These are phyloP conservation scores for Pseudozyma sp. DNA, from an alignment of 1,284 basidiomycete genomes.

Conservation along the genomic window DNA sequence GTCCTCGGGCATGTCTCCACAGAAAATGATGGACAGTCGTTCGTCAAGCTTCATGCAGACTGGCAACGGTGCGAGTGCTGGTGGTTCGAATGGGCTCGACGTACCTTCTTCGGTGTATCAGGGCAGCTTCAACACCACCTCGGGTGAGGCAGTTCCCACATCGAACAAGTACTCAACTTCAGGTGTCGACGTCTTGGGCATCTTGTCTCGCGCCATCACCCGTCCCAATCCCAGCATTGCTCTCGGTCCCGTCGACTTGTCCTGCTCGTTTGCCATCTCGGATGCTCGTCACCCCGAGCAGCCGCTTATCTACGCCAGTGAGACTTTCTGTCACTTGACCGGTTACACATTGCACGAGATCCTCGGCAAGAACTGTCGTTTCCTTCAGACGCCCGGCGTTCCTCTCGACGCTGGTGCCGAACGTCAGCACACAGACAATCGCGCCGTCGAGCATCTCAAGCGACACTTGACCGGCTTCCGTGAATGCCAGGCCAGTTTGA, in stretches of 20 bases:
- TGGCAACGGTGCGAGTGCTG: neutral
- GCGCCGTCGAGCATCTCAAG: conserved; percentile 74
- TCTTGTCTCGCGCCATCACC: conserved; percentile 81
- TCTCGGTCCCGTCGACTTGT: conserved; percentile 90
- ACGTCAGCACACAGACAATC: conserved; percentile 77
- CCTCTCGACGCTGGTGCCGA: conserved; percentile 76
- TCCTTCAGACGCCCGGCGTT: conserved; percentile 80
- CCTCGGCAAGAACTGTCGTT: conserved; percentile 67
- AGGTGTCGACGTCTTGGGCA: conserved; percentile 87
- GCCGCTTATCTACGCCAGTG: conserved; percentile 89
- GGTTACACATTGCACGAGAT: conserved; percentile 77
- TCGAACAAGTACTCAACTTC: conserved; percentile 79
- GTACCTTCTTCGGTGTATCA: conserved; percentile 31
- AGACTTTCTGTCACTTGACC: conserved; percentile 82
- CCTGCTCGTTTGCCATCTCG: conserved; percentile 87
- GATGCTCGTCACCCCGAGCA: conserved; percentile 83
- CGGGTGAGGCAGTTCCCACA: conserved; percentile 36
- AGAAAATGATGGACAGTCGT: conserved; percentile 37
- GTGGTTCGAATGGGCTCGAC: neutral
- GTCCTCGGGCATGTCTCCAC: conserved; percentile 32
- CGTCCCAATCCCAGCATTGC: conserved; percentile 81
- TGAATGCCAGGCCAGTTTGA: conserved; percentile 82
- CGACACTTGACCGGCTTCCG: conserved; percentile 40
- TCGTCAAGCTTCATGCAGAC: conserved; percentile 23
- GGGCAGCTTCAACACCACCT: conserved; percentile 34